Percentiles rank a stretch among this genome's conserved stretches.
Evolutionary conservation across 169 alveolate species (phyloP).

Genomic region (Plasmodium adleri): DNA sequence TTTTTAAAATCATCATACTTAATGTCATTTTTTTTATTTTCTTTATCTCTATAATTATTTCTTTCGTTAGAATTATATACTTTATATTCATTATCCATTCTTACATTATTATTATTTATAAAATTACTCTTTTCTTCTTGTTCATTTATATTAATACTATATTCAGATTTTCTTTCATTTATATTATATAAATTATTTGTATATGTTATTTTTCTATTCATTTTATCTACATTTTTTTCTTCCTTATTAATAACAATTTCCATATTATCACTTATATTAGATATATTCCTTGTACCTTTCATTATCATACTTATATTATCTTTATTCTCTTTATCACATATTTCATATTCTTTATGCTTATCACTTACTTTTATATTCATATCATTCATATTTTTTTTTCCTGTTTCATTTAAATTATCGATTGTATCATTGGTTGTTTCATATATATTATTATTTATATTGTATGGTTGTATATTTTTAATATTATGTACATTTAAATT

Average conservation of each 20-base stretch:
- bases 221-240: not conserved
- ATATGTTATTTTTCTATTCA: not conserved
- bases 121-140: not conserved
- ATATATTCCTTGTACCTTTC: not conserved
- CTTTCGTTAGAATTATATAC: not conserved
- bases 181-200: not conserved
- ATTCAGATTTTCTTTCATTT: not conserved
- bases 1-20: too few species aligned
- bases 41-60: not conserved
- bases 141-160: not conserved
- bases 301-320: slow-evolving; percentile 2
- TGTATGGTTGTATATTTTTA: not conserved
- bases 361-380: not conserved
- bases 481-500: not conserved
- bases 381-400: not conserved
- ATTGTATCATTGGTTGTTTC: not conserved
- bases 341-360: not conserved
- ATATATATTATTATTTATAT: not conserved
- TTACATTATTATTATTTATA: not conserved
- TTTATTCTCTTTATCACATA: not conserved
- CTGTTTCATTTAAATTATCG: not conserved
- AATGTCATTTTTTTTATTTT: not conserved
- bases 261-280: not conserved
- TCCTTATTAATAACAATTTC: not conserved
- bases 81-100: not conserved